Evolutionary conservation across 371 early-diverging fungal species (phyloP).

Genomic region (Encephalitozoon intestinalis): DNA sequence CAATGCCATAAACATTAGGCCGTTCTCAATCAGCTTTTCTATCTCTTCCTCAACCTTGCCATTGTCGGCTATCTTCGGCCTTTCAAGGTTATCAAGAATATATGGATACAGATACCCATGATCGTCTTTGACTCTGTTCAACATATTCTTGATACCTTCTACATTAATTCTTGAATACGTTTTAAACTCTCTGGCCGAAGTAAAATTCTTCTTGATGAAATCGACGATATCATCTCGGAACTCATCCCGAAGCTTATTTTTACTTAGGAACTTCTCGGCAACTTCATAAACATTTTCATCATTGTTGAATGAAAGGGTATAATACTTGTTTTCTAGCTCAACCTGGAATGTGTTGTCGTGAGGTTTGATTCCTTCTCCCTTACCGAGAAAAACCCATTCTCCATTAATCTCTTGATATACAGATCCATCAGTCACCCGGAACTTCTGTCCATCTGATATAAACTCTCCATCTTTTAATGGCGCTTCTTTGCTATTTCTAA

Average conservation of each 20-base stretch:
- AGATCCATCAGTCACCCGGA: conserved; percentile 43
- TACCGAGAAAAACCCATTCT: conserved; percentile 56
- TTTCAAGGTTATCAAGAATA: conserved; percentile 9
- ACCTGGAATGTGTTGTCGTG: conserved; percentile 56
- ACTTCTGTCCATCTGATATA: conserved; percentile 22
- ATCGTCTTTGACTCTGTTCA: conserved; percentile 26
- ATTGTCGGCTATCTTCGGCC: not conserved
- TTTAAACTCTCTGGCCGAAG: conserved; percentile 23
- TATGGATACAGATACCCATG: not conserved
- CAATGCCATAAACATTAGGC: conserved; percentile 40
- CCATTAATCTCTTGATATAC: conserved; percentile 41
- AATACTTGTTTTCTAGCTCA: conserved; percentile 45
- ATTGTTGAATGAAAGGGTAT: conserved; percentile 55
- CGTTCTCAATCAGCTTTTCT: conserved; percentile 1
- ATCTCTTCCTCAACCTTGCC: conserved; percentile 28
- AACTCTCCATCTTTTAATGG: conserved; percentile 7
- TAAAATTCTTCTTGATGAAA: conserved; percentile 57
- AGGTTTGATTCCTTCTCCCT: conserved; percentile 19
- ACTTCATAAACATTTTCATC: conserved; percentile 56
- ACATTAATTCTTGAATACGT: conserved; percentile 46
- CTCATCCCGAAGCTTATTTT: conserved; percentile 40
- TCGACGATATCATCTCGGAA: conserved; percentile 56
- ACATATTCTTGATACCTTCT: conserved; percentile 38
- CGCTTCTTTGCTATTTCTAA: not conserved
- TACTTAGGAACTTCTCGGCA: conserved; percentile 45